These are phyloP conservation scores for Nitzschia putrida DNA, from an alignment of 108 stramenopile species.

Conservation along the genomic window DNA sequence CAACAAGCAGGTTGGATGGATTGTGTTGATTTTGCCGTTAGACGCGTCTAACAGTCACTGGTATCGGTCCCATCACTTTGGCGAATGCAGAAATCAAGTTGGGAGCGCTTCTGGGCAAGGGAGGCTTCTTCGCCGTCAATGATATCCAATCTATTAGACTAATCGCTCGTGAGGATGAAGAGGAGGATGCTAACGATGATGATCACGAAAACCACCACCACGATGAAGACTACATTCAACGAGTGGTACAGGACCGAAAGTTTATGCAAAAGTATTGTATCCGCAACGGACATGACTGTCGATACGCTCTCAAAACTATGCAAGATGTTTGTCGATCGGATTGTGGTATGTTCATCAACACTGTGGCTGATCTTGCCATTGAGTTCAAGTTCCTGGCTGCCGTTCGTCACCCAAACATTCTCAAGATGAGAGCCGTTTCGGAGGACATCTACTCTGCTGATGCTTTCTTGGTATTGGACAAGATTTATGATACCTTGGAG, in stretches of 20 bases:
- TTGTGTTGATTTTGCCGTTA: not conserved
- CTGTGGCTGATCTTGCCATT: conserved; percentile 62
- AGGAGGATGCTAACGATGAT: not conserved
- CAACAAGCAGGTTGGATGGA: not conserved
- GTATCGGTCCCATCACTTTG: not conserved
- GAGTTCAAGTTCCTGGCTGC: conserved; percentile 61
- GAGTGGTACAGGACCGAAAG: conserved; percentile 61
- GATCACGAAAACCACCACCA: conserved; percentile 30
- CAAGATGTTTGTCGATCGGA: conserved; percentile 41
- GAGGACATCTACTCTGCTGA: conserved; percentile 22
- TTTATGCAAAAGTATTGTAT: conserved; percentile 58
- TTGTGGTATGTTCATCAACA: conserved; percentile 50
- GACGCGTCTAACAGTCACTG: not conserved
- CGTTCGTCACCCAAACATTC: conserved; percentile 69
- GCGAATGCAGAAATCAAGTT: conserved; percentile 43
- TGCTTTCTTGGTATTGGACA: conserved; percentile 46
- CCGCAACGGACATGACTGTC: conserved; percentile 58
- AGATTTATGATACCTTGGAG: conserved; percentile 60
- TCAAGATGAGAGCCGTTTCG: conserved; percentile 66
- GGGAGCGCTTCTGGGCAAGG: conserved; percentile 58
- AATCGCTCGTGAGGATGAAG: not conserved
- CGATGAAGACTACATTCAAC: conserved; percentile 47
- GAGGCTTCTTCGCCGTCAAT: conserved; percentile 70
- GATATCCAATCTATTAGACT: conserved; percentile 43
- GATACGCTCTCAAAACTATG: conserved; percentile 72